phyloP scores from a whole-genome alignment of 208 protist species.

The Crithidia thermophila region DNA sequence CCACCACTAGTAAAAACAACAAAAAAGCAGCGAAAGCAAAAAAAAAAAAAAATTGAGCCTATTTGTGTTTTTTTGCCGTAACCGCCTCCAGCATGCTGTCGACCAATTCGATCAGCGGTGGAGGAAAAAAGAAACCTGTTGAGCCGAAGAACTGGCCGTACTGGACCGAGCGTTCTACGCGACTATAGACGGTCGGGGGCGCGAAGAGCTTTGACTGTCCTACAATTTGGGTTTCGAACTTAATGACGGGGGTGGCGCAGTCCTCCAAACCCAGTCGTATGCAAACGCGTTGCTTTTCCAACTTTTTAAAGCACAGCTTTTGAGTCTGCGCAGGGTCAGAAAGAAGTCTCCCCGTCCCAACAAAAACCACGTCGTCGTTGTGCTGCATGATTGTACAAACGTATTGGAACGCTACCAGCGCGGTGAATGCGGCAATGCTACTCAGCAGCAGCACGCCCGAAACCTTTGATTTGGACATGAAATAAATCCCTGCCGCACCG shows the following conservation, averaged over 20 bases:
- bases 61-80: conserved; percentile 10
- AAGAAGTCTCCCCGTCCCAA: conserved; percentile 19
- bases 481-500: conserved; percentile 16
- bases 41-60: neutral
- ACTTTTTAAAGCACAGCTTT: conserved; percentile 21
- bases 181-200: conserved; percentile 34
- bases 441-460: neutral
- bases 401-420: conserved; percentile 21
- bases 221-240: conserved; percentile 53
- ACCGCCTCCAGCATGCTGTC: conserved; percentile 32
- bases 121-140: conserved; percentile 75
- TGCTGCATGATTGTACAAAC: conserved; percentile 14
- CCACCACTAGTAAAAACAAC: too few relatives aligned
- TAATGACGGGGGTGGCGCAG: conserved; percentile 28
- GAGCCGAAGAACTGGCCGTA: conserved; percentile 77
- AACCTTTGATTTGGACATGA: conserved; percentile 11
- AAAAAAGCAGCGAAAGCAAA: neutral
- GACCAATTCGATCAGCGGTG: conserved; percentile 55
- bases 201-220: conserved; percentile 36
- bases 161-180: conserved; percentile 49
- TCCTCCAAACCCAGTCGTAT: conserved; percentile 41
- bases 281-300: conserved; percentile 44
- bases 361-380: conserved; percentile 30
- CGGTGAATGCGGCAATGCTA: conserved; percentile 15
- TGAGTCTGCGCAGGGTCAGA: conserved; percentile 1